phyloP scores from a whole-genome alignment of 129 eudicot species.

The Smallanthus sonchifolius region DNA sequence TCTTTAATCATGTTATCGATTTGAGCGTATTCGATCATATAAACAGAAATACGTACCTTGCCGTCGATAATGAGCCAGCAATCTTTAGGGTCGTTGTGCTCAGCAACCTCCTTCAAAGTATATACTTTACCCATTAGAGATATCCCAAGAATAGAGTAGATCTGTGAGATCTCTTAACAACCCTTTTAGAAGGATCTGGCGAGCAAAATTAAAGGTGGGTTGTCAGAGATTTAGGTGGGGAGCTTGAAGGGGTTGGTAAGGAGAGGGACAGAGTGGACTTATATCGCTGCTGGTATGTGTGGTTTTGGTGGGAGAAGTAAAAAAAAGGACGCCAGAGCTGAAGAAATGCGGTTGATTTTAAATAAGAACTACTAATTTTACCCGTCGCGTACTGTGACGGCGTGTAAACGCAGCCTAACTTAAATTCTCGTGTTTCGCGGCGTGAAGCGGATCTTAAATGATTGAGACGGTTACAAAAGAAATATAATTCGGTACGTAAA shows the following conservation, averaged over 20 bases:
- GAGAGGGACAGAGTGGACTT: conserved; percentile 2
- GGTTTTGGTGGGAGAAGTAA: conserved; percentile 29
- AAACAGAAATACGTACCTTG: conserved; percentile 48
- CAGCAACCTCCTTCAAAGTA: conserved; percentile 65
- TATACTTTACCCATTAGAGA: conserved; percentile 34
- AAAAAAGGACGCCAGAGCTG: background rate
- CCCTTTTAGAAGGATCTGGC: background rate
- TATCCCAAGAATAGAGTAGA: background rate
- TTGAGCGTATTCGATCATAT: background rate
- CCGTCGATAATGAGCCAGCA: conserved; percentile 87
- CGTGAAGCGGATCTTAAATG: no score
- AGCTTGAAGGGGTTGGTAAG: conserved; percentile 5
- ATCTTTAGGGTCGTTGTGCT: conserved; percentile 73
- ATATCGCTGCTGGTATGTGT: background rate
- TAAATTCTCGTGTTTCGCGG: no score
- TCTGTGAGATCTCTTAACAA: background rate
- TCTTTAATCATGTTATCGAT: conserved; percentile 1
- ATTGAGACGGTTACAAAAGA: no score
- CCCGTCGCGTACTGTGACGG: no score
- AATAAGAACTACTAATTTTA: no score
- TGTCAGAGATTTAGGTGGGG: conserved; percentile 15
- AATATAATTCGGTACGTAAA: no score
- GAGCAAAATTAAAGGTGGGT: background rate
- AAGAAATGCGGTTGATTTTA: background rate
- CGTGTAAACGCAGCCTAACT: no score